Base-by-base conservation (phyloP, 352 stramenopile species). In the Blastocystis sp. region DNA sequence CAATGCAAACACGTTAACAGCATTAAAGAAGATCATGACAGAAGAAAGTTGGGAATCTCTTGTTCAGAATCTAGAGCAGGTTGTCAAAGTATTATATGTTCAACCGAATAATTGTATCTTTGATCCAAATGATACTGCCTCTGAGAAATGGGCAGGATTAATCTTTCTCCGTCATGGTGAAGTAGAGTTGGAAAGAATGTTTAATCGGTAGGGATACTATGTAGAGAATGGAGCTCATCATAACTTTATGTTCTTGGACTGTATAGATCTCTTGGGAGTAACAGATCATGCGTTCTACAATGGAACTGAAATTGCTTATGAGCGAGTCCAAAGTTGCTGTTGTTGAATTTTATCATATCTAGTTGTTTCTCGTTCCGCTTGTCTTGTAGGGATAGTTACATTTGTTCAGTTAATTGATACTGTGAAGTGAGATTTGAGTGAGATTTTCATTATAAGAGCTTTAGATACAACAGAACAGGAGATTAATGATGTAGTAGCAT, bases 121-220 rank as follows among this genome's bases (percentile, higher is more conserved):
- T 43, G 71, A 83, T 0, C 46, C 52, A n/a, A 66, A 57, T 19
- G 42, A 19, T 37, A 12, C 27, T 14, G 29, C 46, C 24, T 65
- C 71, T 37, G 42, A 52, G 19, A 59, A 83, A 7, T 83, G 49
- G 21, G 16, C 24, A 21, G 71, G 46, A 46, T 19, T 83, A 24
- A 61, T 83, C 4, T 43, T 83, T 54, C 49, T 83, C 66, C 71
- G 71, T n/a, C 71, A 83, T 42, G 71, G 71, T 65, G 71, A 83
- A 42, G 71, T 66, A 27, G 7, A 3, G 14, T 11, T 21, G 21
- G 5, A 21, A 14, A 14, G 24, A 7, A 32, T 5, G 4, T 0
- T 11, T 83, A 19, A 65, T 43, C 14, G 21, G 24, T 39, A 83
- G 71, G 71, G 46, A 1, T 83, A 83, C 27, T 83, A 83, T 43